Evolutionary conservation across 345 rosid genomes (phyloP).

Genomic region (Abelmoschus esculentus): DNA sequence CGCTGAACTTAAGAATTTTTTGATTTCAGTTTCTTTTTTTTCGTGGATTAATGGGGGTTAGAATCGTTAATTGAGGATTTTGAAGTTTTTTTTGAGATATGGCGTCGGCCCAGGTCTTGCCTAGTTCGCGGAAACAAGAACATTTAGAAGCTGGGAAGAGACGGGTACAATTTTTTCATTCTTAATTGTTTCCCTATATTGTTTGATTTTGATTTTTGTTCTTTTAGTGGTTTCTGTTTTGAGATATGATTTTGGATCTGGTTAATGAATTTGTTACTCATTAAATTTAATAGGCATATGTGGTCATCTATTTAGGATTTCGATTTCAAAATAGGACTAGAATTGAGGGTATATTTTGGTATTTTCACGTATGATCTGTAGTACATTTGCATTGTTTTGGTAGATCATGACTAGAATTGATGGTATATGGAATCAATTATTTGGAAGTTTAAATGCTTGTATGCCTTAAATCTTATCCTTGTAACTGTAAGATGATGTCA

Average conservation of each 20-base stretch:
- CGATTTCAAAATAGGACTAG: not conserved
- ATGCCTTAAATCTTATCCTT: not conserved
- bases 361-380: not conserved
- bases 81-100: conserved; percentile 30
- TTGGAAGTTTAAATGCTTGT: not conserved
- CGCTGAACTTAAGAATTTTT: not conserved
- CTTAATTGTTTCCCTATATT: not conserved
- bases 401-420: not conserved
- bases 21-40: not conserved
- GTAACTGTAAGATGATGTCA: not conserved
- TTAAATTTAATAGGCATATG: not conserved
- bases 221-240: conserved; percentile 9
- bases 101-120: conserved; percentile 94
- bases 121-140: conserved; percentile 65
- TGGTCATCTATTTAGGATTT: not conserved
- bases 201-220: not conserved
- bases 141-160: conserved; percentile 91
- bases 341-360: not conserved
- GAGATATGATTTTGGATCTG: conserved; percentile 4
- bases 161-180: conserved; percentile 41
- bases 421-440: not conserved
- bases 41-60: conserved; percentile 11
- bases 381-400: not conserved
- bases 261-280: not conserved
- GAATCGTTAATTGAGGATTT: conserved; percentile 16